Base-by-base conservation (phyloP, 352 stramenopile genomes). In the Phytophthora hybrid region DNA sequence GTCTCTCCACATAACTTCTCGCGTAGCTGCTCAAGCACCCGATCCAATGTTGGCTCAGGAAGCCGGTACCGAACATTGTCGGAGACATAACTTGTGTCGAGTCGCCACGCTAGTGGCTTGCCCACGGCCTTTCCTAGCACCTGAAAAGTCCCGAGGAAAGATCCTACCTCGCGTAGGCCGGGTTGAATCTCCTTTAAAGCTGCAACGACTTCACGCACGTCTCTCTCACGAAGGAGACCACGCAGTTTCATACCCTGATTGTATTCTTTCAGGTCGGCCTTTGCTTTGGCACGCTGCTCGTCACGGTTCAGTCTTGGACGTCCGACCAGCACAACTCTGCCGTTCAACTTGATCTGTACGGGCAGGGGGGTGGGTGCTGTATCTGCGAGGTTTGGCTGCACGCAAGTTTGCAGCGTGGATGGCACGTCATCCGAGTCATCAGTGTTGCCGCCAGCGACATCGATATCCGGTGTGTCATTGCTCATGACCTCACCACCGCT, bases 1-100 rank as follows among this genome's bases (percentile, higher is more conserved):
- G 26, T 2, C 6, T 41, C 32, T 56, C 21, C 26, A 34, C 16
- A 4, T 47, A 57, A 39, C 32, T 23, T 57, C 18, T 65, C 59
- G 9, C 23, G 21, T 21, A 63, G 29, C 3, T 51, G 23, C 5
- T 58, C 19, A 49, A 70, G 53, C 10, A 41, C 41, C 0, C 18
- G 21, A 54, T 59, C 34, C 23, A 71, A 34, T 4, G 23, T 54
- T 46, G 55, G 8, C 23, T 54, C 31, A 3, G 64, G 46, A 4
- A 71, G 46, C 3, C 31, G 31, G 44, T 54, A 71, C 7, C 55
- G 16, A 26, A 71, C 64, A 1, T 5, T 44, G 23, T 65, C 64
- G 1, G 16, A 2, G 39, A 60, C 31, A n/a, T 29, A 59, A 0
- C 46, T 32, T 2, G 10, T 1, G 29, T 56, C 64, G 0, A 53